Percentiles rank a stretch among this genome's conserved stretches.
These are phyloP conservation scores for Rutstroemia sp. DNA, from an alignment of 2,329 filamentous ascomycete genomes.

Conservation along the genomic window DNA sequence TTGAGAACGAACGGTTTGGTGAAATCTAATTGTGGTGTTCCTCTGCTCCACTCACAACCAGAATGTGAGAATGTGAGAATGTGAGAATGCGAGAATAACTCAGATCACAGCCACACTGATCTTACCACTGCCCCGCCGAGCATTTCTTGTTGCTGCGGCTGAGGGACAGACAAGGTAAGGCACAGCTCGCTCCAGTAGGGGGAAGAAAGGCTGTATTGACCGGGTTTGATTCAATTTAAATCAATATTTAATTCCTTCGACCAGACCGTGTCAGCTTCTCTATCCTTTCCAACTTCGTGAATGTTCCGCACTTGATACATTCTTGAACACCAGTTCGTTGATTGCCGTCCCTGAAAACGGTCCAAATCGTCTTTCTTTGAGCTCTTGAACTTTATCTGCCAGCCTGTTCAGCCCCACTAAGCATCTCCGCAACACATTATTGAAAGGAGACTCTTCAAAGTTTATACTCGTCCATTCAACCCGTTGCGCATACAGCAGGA, in stretches of 20 bases:
- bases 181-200: too few relatives aligned
- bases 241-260: background rate
- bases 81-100: background rate
- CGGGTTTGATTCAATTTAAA: background rate
- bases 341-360: background rate
- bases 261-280: too few relatives aligned
- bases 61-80: too few relatives aligned
- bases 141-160: background rate
- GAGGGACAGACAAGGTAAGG: background rate
- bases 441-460: constrained; percentile 2
- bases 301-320: background rate
- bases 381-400: constrained; percentile 1
- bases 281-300: too few relatives aligned
- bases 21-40: too few relatives aligned
- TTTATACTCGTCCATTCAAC: background rate
- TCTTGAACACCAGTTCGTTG: background rate
- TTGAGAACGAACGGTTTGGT: too few relatives aligned
- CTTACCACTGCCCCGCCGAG: background rate
- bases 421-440: constrained; percentile 3
- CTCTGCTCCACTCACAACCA: too few relatives aligned
- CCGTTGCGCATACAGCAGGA: background rate
- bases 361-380: constrained; percentile 1
- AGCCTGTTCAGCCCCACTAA: constrained; percentile 10
- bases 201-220: too few relatives aligned
- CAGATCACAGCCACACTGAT: background rate